A percentile compares a stretch with the other conserved stretches of the same genome.
Evolutionary conservation across 768 basidiomycete genomes (phyloP).

Genomic region (Kwoniella dendrophila): DNA sequence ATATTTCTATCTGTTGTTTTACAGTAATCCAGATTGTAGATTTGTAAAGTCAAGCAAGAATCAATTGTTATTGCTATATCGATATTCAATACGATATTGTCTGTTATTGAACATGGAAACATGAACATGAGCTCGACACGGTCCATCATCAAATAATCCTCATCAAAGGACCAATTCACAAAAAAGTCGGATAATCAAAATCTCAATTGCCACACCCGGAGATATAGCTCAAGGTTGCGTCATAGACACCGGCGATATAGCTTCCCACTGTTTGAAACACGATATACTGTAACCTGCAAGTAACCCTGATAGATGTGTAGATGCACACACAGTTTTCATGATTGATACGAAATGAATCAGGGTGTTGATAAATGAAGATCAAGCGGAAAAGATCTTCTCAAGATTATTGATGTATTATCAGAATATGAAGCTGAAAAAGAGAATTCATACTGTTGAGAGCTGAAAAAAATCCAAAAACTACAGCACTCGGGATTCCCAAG

Average conservation of each 20-base stretch:
- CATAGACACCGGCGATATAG: not conserved
- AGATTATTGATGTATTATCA: not conserved
- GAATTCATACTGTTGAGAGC: not conserved
- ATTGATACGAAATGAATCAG: not conserved
- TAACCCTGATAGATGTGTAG: not conserved
- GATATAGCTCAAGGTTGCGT: not conserved
- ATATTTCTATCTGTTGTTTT: not conserved
- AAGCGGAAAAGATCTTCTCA: not conserved
- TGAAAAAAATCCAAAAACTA: constrained; percentile 1
- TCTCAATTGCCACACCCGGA: constrained; percentile 1
- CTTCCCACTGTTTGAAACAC: too few species aligned
- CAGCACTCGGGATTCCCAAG: constrained; percentile 16
- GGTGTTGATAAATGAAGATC: too few species aligned
- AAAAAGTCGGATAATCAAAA: not conserved
- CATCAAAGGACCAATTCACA: too few species aligned
- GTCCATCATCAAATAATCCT: too few species aligned
- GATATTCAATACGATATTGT: not conserved
- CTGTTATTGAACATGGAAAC: not conserved
- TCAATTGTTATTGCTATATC: not conserved
- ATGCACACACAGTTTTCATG: not conserved
- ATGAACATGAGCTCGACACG: too few species aligned
- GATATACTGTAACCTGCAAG: not conserved
- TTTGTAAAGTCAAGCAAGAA: not conserved
- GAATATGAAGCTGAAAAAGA: not conserved
- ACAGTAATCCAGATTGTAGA: not conserved